These are phyloP conservation scores for Striga hermonthica DNA, from an alignment of 305 asterid genomes.

Conservation along the genomic window DNA sequence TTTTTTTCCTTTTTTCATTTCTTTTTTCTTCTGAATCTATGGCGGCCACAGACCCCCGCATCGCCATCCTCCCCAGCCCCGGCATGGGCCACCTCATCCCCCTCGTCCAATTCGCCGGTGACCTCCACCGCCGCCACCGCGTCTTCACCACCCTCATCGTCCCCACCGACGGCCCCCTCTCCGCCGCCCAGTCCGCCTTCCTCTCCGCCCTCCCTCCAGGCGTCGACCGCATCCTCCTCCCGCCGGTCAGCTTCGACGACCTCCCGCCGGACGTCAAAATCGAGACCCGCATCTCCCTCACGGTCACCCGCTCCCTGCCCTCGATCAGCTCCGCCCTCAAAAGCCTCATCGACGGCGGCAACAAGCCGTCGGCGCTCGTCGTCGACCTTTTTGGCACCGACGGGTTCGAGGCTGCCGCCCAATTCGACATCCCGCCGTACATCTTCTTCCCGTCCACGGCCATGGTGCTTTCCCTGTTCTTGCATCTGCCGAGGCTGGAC, in stretches of 20 bases:
- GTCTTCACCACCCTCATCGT: constrained; percentile 44
- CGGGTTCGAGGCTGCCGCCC: constrained; percentile 57
- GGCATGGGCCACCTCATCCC: constrained; percentile 78
- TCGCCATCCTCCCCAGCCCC: constrained; percentile 52
- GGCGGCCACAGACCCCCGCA: constrained; percentile 42
- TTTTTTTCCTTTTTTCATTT: neutral
- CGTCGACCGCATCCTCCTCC: constrained; percentile 47
- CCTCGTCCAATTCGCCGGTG: constrained; percentile 44
- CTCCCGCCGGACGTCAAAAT: constrained; percentile 42
- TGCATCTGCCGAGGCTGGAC: constrained; percentile 55
- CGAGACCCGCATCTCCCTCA: constrained; percentile 68
- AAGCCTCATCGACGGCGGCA: constrained; percentile 21
- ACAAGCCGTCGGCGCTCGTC: constrained; percentile 49
- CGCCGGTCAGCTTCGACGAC: constrained; percentile 50
- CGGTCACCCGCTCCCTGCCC: constrained; percentile 58
- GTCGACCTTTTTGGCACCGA: constrained; percentile 83
- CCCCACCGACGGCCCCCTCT: constrained; percentile 55
- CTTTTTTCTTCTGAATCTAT: constrained; percentile 27
- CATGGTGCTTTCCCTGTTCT: constrained; percentile 47
- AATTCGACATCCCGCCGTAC: constrained; percentile 47
- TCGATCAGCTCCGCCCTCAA: constrained; percentile 37
- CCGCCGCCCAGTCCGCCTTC: constrained; percentile 40
- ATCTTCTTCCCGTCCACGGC: constrained; percentile 69
- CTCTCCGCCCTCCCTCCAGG: constrained; percentile 48
- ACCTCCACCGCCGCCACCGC: constrained; percentile 43